These are phyloP conservation scores for Kwoniella bestiolae DNA, from an alignment of 768 basidiomycete species.

Conservation along the genomic window DNA sequence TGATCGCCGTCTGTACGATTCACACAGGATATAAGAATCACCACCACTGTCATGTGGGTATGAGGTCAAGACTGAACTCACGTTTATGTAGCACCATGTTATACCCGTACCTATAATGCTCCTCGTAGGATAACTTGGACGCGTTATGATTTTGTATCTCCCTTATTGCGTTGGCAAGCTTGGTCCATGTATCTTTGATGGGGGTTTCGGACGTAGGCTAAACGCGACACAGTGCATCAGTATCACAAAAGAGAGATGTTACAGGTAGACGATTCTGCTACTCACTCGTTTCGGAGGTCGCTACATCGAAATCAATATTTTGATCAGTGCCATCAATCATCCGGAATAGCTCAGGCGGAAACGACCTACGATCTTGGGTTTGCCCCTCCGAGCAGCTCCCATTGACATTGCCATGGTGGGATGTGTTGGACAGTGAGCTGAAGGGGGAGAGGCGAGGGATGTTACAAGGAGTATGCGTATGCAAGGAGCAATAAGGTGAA, in stretches of 20 bases:
- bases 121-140: slow-evolving; percentile 83
- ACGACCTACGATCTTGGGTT: slow-evolving; percentile 45
- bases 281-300: slow-evolving; percentile 48
- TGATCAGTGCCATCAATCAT: slow-evolving; percentile 2
- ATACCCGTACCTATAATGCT: slow-evolving; percentile 91
- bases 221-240: neutral
- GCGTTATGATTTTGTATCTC: slow-evolving; percentile 97
- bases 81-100: slow-evolving; percentile 85
- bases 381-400: slow-evolving; percentile 43
- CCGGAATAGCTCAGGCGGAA: neutral
- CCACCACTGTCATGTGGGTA: neutral
- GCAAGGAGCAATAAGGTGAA: no score
- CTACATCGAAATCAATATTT: slow-evolving; percentile 20
- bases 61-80: slow-evolving; percentile 18
- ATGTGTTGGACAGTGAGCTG: no score
- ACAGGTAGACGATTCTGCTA: no score
- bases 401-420: slow-evolving; percentile 43
- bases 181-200: slow-evolving; percentile 81
- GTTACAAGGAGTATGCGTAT: no score
- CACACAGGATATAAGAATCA: neutral
- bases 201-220: slow-evolving; percentile 55
- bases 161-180: slow-evolving; percentile 79
- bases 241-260: no score
- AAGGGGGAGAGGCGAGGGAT: no score
- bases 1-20: slow-evolving; percentile 67